Evolutionary conservation across 352 stramenopile genomes (phyloP), one percentile per base, ranked within the genome.

Genomic region (Globisporangium splendens): DNA sequence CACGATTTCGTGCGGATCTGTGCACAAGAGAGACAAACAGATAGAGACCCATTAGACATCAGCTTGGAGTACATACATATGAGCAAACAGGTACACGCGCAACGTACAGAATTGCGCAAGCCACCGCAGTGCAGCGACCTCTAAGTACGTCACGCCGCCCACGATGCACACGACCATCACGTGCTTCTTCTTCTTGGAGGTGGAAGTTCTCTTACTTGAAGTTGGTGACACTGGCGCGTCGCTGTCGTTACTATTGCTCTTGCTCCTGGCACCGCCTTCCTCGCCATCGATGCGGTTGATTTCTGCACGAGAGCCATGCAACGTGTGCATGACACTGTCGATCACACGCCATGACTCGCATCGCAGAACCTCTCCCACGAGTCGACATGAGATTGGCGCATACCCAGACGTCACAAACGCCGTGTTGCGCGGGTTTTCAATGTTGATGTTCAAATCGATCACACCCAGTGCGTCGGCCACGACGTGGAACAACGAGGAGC

Each of bases 321-420:
- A 39, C 22, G 43, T 51, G 22, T 69, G 72, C 68, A 95, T 78
- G 3, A 72, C 60, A n/a, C 65, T 20, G 18, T 88, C 71, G 22
- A 85, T 68, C 7, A 56, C 54, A 62, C 64, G 69, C 82, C 79
- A 91, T 39, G 64, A 73, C 0, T 66, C 61, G 38, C 66, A 44
- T 31, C 78, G 79, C 15, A 92, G 59, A 5, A 91, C 70, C 48
- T 88, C 72, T 66, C 92, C 77, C 17, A 93, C 74, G 1, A 93
- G 60, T 15, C 78, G 70, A 50, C 77, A 80, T 38, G 80, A 86
- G 44, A 93, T 81, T 13, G 85, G 83, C 14, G 68, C 70, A 51
- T 91, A 93, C 11, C 85, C 83, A 12, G 73, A 80, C 0, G 83
- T 92, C 15, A 93, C 83, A 21, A 88, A 94, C 15, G 81, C 79